Evolutionary conservation across 2,329 filamentous ascomycete species (phyloP), one percentile per base, ranked within the genome.

Genomic region (Penicillium sp.): DNA sequence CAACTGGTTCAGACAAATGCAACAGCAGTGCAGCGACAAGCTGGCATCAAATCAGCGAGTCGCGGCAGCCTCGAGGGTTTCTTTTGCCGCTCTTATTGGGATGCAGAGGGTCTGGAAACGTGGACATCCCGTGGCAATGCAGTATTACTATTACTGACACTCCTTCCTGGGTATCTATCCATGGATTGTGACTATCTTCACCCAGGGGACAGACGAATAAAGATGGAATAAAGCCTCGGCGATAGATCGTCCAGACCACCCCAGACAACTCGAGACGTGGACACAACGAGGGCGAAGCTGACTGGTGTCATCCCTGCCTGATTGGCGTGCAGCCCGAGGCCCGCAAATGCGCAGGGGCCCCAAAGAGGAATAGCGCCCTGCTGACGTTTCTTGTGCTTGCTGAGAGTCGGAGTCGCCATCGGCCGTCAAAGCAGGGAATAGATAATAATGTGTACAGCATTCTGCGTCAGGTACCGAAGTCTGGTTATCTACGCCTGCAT

Each of bases 301-400:
- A 47, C 54, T 75, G 69, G 72, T 73, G 71, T 74, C 72, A 76
- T 57, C 44, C 8, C 9, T 38, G 17, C 8, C 26, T 69, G 52
- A 72, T 74, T 73, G 69, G 70, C 7, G 19, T n/a, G 23, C 29
- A 44, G 50, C 45, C 21, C 30, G 21, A 44, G 58, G 29, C 49
- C 62, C 61, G 61, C 64, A 26, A 26, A 67, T 69, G 69, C 66
- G 65, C 69, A 67, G 64, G 60, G 58, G 41, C 54, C 66, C 68
- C 63, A 61, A 66, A 68, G 31, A 19, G 67, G 74, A 52, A 38
- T 75, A 73, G 72, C n/a, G 21, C 38, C 19, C 17, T 17, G 60
- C 29, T 56, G 44, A 56, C 26, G 29, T 30, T 55, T 47, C 41
- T 29, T 55, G 41, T 29, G 11, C n/a, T 19, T 46, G 9, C 46